Percentiles rank a stretch among this genome's conserved stretches.
phyloP scores from a whole-genome alignment of 345 rosid genomes.

The Eucalyptus tenuipes region DNA sequence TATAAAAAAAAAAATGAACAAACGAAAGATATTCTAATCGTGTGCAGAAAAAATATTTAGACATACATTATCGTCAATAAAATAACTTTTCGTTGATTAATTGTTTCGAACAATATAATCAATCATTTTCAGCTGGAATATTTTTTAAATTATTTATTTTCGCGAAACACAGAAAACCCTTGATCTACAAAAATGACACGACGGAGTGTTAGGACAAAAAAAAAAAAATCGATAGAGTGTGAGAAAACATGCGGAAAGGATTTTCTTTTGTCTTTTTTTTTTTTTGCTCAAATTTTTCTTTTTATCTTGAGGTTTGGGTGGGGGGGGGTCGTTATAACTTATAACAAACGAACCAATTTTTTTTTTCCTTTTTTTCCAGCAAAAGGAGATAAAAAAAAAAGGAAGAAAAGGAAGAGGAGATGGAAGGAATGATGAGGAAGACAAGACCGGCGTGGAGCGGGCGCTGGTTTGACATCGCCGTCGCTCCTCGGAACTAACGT shows the following conservation, averaged over 20 bases:
- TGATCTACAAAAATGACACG: background rate
- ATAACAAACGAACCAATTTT: background rate
- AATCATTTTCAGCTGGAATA: accelerated
- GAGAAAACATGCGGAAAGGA: background rate
- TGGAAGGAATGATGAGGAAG: background rate
- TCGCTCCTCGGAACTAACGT: background rate
- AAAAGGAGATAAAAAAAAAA: too few species aligned
- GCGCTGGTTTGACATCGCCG: background rate
- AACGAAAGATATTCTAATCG: accelerated
- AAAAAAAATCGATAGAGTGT: background rate
- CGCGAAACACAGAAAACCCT: background rate
- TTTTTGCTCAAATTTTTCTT: too few species aligned
- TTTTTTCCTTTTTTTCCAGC: too few species aligned
- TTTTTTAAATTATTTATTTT: too few species aligned
- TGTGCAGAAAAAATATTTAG: accelerated
- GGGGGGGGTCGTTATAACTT: background rate
- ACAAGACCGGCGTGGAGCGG: background rate
- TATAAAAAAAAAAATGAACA: too few species aligned
- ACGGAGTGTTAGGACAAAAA: too few species aligned
- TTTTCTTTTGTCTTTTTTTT: too few species aligned
- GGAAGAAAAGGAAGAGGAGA: background rate
- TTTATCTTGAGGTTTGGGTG: background rate
- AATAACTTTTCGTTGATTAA: accelerated
- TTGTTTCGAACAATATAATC: too few species aligned
- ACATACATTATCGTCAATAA: too few species aligned